These are phyloP conservation scores for Yamadazyma diospyri DNA, from an alignment of 1,139 yeast genomes.

Conservation along the genomic window DNA sequence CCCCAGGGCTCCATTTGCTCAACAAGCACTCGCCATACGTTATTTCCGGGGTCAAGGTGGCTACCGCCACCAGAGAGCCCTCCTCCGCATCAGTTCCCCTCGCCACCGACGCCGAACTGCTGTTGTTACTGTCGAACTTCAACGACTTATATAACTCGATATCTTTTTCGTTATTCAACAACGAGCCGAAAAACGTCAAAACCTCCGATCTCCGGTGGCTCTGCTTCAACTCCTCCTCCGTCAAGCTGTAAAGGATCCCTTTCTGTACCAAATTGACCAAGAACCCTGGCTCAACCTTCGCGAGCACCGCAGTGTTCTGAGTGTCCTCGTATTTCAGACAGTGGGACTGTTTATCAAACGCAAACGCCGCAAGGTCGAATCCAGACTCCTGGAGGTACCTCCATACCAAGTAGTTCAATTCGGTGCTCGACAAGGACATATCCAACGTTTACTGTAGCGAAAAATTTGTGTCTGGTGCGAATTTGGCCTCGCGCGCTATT, in stretches of 20 bases:
- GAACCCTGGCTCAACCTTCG: constrained; percentile 59
- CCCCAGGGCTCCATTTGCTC: constrained; percentile 39
- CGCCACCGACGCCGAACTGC: not conserved
- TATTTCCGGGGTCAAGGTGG: not conserved
- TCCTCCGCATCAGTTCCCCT: not conserved
- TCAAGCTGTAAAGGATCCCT: constrained; percentile 65
- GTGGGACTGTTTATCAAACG: constrained; percentile 71
- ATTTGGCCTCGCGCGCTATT: too few species aligned
- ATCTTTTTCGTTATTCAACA: constrained; percentile 22
- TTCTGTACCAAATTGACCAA: constrained; percentile 79
- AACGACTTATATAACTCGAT: constrained; percentile 1
- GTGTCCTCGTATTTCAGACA: constrained; percentile 56
- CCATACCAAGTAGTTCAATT: constrained; percentile 90
- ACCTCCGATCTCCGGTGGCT: constrained; percentile 16
- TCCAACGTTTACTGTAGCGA: constrained; percentile 1
- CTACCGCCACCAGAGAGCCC: too few species aligned
- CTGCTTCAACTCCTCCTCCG: constrained; percentile 25
- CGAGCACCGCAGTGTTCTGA: constrained; percentile 44
- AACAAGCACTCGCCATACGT: constrained; percentile 25
- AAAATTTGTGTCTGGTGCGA: constrained; percentile 4
- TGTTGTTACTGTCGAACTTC: constrained; percentile 2
- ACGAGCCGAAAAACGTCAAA: constrained; percentile 29
- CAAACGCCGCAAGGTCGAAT: constrained; percentile 72
- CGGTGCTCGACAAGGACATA: constrained; percentile 83
- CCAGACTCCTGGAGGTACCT: constrained; percentile 90